These are phyloP conservation scores for Cryoendolithus antarcticus DNA, from an alignment of 2,329 filamentous ascomycete genomes.

Conservation along the genomic window DNA sequence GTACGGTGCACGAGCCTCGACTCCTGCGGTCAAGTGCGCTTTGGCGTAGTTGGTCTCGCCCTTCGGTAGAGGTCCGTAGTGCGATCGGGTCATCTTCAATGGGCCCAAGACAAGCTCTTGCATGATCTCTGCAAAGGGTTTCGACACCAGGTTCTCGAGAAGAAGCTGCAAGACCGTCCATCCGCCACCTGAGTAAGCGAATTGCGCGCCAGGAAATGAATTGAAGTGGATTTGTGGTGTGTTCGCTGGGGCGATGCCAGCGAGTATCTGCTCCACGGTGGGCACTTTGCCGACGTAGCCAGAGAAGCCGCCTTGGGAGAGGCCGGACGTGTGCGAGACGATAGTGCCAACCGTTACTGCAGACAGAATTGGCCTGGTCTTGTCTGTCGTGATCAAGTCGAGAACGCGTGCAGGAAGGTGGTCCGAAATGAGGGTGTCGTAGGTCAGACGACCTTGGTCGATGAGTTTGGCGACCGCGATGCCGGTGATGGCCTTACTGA, in stretches of 20 bases:
- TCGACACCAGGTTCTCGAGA: constrained; percentile 10
- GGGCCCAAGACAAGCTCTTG: constrained; percentile 12
- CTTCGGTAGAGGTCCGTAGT: constrained; percentile 6
- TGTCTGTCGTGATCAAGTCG: no score
- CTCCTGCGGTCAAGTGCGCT: no score
- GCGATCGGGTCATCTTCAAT: constrained; percentile 14
- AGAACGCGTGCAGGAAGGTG: no score
- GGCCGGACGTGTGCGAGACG: constrained; percentile 15
- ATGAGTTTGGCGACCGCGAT: constrained; percentile 14
- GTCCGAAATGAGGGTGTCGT: background rate
- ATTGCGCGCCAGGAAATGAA: constrained; percentile 13
- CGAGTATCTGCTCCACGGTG: constrained; percentile 6
- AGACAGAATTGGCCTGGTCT: no score
- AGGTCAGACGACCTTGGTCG: constrained; percentile 10
- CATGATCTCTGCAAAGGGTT: constrained; percentile 12
- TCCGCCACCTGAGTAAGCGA: constrained; percentile 17
- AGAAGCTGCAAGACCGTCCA: constrained; percentile 14
- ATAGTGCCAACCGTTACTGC: constrained; percentile 14
- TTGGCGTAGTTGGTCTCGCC: no score
- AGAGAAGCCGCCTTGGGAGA: constrained; percentile 15
- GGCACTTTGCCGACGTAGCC: constrained; percentile 11
- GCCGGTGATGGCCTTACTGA: constrained; percentile 16
- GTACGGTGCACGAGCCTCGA: background rate
- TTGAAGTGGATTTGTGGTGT: constrained; percentile 12
- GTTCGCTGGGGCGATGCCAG: constrained; percentile 11